A percentile compares a stretch with the other conserved stretches of the same genome.
phyloP scores from a whole-genome alignment of 192 early-diverging fungal genomes.

The Oehlia diaphana region DNA sequence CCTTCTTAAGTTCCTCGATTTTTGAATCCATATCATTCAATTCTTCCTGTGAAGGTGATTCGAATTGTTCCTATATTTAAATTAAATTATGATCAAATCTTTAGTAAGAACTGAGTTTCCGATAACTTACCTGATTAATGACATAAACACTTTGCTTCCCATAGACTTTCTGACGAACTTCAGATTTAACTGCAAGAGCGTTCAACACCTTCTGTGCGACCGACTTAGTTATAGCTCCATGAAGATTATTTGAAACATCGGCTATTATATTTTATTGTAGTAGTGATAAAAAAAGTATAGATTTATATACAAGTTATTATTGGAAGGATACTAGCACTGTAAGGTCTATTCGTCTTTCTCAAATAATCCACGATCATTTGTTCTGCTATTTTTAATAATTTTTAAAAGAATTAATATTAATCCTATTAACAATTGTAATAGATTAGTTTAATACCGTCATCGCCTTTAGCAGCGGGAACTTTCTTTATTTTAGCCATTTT shows the following conservation, averaged over 20 bases:
- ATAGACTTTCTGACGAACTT: slow-evolving; percentile 40
- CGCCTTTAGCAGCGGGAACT: slow-evolving; percentile 14
- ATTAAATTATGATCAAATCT: not conserved
- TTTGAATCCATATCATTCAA: slow-evolving; percentile 53
- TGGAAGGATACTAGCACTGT: slow-evolving; percentile 43
- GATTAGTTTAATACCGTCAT: slow-evolving; percentile 21
- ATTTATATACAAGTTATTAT: not conserved
- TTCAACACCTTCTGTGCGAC: slow-evolving; percentile 42
- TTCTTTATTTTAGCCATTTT: slow-evolving; percentile 34
- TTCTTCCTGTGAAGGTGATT: slow-evolving; percentile 40
- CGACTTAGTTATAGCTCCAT: slow-evolving; percentile 41
- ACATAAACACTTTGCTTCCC: slow-evolving; percentile 51
- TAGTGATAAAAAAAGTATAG: not conserved
- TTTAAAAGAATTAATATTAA: not conserved
- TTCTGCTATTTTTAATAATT: slow-evolving; percentile 30
- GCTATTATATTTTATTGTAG: slow-evolving; percentile 27
- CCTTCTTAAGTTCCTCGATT: slow-evolving; percentile 54
- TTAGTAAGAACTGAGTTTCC: not conserved
- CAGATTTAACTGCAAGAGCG: slow-evolving; percentile 37
- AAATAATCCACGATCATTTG: slow-evolving; percentile 48
- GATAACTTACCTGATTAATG: slow-evolving; percentile 39
- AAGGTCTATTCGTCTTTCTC: slow-evolving; percentile 47
- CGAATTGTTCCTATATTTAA: slow-evolving; percentile 39
- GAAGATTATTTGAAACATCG: slow-evolving; percentile 46
- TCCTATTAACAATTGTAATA: not conserved